A percentile compares a stretch with the other conserved stretches of the same genome.
Conservation (phyloP, 1,284 basidiomycete genomes). For the Tylopilus sp. region DNA sequence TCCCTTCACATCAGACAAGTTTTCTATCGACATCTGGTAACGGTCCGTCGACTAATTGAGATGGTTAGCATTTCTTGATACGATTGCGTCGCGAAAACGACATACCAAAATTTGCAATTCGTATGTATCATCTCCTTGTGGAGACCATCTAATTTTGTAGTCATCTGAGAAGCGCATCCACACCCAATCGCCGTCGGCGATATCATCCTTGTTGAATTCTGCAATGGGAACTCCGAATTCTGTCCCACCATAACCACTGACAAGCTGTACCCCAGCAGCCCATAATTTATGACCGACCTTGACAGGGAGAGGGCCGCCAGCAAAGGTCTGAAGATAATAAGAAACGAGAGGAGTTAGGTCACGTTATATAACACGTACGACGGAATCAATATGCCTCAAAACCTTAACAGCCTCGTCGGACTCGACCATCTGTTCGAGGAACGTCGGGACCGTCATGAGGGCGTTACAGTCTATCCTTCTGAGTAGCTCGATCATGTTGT, state of each 20-base stretch:
- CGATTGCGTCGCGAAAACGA: too few species aligned
- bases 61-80: too few species aligned
- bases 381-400: constrained; percentile 8
- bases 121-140: too few species aligned
- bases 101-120: background rate
- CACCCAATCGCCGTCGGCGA: too few species aligned
- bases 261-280: constrained; percentile 18
- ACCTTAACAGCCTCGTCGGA: constrained; percentile 5
- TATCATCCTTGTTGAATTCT: too few species aligned
- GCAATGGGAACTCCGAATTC: constrained; percentile 18
- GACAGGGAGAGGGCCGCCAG: constrained; percentile 18
- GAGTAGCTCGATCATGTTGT: constrained; percentile 16
- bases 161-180: background rate
- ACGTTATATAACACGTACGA: too few species aligned
- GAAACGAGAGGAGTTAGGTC: too few species aligned
- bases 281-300: constrained; percentile 17
- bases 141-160: background rate
- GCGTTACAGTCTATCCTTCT: background rate
- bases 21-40: constrained; percentile 20
- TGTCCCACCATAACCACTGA: constrained; percentile 19
- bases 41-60: too few species aligned
- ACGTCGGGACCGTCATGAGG: constrained; percentile 13
- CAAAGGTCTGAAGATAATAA: background rate
- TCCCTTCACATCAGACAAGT: constrained; percentile 28
- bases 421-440: constrained; percentile 13